Evolutionary conservation across 305 asterid species (phyloP), one percentile per base, ranked within the genome.

Genomic region (Nicotiana rustica): DNA sequence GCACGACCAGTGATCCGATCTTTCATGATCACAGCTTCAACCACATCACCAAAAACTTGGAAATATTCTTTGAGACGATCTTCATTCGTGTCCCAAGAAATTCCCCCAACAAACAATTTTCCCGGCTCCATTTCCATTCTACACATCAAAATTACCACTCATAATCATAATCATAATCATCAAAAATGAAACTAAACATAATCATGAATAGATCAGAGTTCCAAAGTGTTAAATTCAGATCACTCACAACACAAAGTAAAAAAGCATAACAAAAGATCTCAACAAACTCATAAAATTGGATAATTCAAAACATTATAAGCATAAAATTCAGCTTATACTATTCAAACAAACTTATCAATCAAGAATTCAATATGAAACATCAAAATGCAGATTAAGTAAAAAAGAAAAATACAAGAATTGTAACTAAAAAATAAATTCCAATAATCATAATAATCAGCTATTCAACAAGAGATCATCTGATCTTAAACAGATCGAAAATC

Each of bases 1-100:
- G 97, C 97, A 68, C 97, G 94, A 18, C 97, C 98, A 0, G 97
- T 94, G 83, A 88, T 87, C 64, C 97, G 96, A 90, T 94, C 97
- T 79, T 88, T 94, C 96, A 92, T 94, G 78, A 92, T 94, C 87
- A 94, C 96, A n/a, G 96, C 97, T 83, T 94, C 95, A n/a, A 89
- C 83, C 4, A 94, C 94, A 82, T 92, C 98, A 57, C 97, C 98
- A 82, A 88, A 93, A 47, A 88, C 79, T 83, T 86, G 84, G 68
- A 94, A 91, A 90, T 94, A 92, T 82, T 92, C 93, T 70, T 86
- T 88, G 33, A 94, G 86, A 52, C 92, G 92, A 59, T 91, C 96
- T 81, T 92, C 98, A 75, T 85, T 90, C 1, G 98, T 94, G 82
- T 94, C 97, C 97, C 96, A 94, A 7, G 97, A 94, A 85, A 94